Evolutionary conservation across 2,329 filamentous ascomycete genomes (phyloP), one percentile per base, ranked within the genome.

Genomic region (Chrysosphaeria jannelii): DNA sequence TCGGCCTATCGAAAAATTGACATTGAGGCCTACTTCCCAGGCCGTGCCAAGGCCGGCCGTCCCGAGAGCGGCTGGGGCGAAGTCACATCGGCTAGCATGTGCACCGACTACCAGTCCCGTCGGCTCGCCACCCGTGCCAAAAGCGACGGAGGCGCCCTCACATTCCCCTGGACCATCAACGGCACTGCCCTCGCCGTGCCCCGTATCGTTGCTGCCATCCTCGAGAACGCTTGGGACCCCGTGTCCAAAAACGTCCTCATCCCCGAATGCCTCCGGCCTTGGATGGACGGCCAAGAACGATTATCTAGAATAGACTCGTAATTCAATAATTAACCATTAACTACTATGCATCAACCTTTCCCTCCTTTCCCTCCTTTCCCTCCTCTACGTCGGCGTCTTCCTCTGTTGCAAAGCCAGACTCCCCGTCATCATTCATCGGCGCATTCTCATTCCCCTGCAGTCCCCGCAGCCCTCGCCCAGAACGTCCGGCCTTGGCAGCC

Each of bases 21-120:
- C 41, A 89, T 97, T 26, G 85, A 97, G 40, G 76, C 74, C 3
- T 79, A 69, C 44, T 93, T 97, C 48, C 85, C 85, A 0, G 79
- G 72, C 19, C 59, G 81, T 4, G 51, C 47, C 23, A 50, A 53
- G 13, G 22, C 14, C 13, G 22, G 16, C 11, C 9, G 13, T 14
- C 10, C 6, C 10, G 7, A 22, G 4, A 51, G 58, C 8, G 78
- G 75, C 14, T 97, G 79, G 71, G 85, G 85, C 22, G 85, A 97
- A 45, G 67, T 97, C 24, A 89, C 79, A 0, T 81, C 70, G 20
- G 66, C 76, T 1, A 88, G 74, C 31, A 67, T 81, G 34, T 97
- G 85, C 45, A 85, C 75, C 2, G 85, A 97, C 43, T 97, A 93
- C 45, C 85, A 97, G 49, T 70, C 60, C 13, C 57, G 85, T 14